Evolutionary conservation across 345 rosid species (phyloP).

Genomic region (Dovyalis caffra): DNA sequence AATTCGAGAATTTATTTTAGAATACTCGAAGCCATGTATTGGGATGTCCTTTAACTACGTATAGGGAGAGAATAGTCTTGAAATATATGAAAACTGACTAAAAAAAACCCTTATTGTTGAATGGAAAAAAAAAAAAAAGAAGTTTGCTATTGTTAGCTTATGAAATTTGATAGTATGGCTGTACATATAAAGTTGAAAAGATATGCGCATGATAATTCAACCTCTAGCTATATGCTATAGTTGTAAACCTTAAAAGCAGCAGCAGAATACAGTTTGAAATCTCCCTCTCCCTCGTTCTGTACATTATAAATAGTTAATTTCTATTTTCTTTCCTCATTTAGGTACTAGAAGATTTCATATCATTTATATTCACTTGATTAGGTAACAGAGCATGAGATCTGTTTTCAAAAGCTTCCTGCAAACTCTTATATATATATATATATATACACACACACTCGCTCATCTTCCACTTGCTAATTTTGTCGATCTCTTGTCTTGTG

Average conservation of each 20-base stretch:
- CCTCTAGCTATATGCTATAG: slow-evolving; percentile 9
- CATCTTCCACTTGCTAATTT: slow-evolving; percentile 29
- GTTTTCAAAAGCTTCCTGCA: slow-evolving; percentile 18
- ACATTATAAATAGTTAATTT: neutral
- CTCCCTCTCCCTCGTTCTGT: neutral
- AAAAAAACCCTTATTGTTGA: too few relatives aligned
- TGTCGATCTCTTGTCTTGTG: slow-evolving; percentile 12
- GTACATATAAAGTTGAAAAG: slow-evolving; percentile 8
- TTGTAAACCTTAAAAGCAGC: slow-evolving; percentile 27
- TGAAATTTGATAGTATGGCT: neutral
- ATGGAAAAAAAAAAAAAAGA: too few relatives aligned
- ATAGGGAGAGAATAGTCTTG: too few relatives aligned
- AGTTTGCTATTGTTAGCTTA: neutral
- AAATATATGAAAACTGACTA: too few relatives aligned
- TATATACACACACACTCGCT: too few relatives aligned
- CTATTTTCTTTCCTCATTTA: neutral
- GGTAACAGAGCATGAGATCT: slow-evolving; percentile 9
- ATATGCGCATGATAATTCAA: neutral
- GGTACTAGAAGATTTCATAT: slow-evolving; percentile 11
- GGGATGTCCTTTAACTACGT: too few relatives aligned
- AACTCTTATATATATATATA: too few relatives aligned
- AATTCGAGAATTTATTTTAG: too few relatives aligned
- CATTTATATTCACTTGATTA: slow-evolving; percentile 2
- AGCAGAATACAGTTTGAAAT: neutral
- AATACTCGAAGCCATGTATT: too few relatives aligned